These are phyloP conservation scores for Inga oerstediana DNA, from an alignment of 306 rosid genomes.

Conservation along the genomic window DNA sequence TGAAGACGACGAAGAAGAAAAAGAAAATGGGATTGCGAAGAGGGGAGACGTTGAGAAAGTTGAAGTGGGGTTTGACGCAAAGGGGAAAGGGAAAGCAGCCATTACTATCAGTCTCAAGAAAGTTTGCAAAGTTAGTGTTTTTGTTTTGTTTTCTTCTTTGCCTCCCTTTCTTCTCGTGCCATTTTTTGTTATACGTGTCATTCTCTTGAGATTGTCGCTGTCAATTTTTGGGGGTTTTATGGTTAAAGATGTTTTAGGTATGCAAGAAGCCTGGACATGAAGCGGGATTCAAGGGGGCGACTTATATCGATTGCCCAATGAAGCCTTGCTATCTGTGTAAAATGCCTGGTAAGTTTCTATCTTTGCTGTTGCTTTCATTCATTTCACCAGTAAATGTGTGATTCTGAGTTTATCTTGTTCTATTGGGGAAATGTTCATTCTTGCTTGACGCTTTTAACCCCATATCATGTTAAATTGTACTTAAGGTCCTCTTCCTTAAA, in stretches of 20 bases:
- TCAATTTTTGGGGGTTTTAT: conserved; percentile 13
- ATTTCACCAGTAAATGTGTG: background rate
- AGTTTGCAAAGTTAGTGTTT: conserved; percentile 72
- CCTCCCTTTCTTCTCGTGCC: background rate
- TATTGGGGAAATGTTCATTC: background rate
- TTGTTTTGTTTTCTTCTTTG: background rate
- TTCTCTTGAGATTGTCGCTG: background rate
- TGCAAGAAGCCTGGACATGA: conserved; percentile 94
- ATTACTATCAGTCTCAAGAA: conserved; percentile 70
- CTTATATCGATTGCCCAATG: conserved; percentile 96
- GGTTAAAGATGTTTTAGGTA: conserved; percentile 49
- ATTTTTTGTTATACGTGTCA: background rate
- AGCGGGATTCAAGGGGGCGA: conserved; percentile 96
- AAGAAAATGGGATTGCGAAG: conserved; percentile 30
- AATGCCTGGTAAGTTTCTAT: conserved; percentile 66
- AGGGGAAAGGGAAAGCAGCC: conserved; percentile 63
- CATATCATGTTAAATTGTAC: background rate
- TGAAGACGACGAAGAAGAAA: conserved; percentile 23
- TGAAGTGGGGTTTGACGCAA: conserved; percentile 47
- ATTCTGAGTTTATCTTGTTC: background rate
- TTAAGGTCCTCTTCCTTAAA: background rate
- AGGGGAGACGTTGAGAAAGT: conserved; percentile 34
- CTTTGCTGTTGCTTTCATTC: background rate
- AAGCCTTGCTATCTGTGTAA: conserved; percentile 98
- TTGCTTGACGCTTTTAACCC: background rate